A percentile compares a stretch with the other conserved stretches of the same genome.
Conservation (phyloP, 805 yeast species). For the Teunomyces gatunensis region DNA sequence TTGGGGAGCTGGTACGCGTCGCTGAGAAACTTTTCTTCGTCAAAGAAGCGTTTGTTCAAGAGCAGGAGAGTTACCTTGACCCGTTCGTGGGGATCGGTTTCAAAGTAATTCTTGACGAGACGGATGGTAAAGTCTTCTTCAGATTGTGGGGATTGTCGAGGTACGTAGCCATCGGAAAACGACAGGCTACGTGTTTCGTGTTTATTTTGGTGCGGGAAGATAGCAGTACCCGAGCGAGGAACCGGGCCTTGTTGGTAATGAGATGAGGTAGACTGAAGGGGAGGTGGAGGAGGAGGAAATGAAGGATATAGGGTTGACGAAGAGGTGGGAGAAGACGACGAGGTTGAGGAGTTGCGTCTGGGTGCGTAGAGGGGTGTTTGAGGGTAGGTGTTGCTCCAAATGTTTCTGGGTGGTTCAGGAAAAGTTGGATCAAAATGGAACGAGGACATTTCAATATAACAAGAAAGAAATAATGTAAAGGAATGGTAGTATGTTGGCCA, state of each 20-base stretch:
- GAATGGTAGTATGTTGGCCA: neutral
- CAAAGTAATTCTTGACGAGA: conserved; percentile 34
- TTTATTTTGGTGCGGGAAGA: neutral
- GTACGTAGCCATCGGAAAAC: neutral
- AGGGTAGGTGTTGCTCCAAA: neutral
- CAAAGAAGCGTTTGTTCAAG: conserved; percentile 26
- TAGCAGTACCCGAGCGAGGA: neutral
- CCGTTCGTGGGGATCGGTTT: conserved; percentile 36
- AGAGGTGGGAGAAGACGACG: neutral
- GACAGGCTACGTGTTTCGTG: neutral
- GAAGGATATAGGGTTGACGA: neutral
- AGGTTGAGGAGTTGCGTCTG: neutral
- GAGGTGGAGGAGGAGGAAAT: neutral
- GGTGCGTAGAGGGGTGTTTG: neutral
- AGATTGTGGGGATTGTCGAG: neutral
- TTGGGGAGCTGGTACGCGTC: conserved; percentile 34
- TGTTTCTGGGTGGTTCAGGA: neutral
- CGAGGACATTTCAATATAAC: neutral
- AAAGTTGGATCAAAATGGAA: neutral
- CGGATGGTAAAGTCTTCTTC: conserved; percentile 8
- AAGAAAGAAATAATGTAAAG: neutral
- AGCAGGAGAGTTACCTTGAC: conserved; percentile 33
- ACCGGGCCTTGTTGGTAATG: neutral
- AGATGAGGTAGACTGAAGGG: neutral
- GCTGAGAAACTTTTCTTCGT: conserved; percentile 27